Base-by-base conservation (phyloP, 257 asterid species). In the Cruciata laevipes region DNA sequence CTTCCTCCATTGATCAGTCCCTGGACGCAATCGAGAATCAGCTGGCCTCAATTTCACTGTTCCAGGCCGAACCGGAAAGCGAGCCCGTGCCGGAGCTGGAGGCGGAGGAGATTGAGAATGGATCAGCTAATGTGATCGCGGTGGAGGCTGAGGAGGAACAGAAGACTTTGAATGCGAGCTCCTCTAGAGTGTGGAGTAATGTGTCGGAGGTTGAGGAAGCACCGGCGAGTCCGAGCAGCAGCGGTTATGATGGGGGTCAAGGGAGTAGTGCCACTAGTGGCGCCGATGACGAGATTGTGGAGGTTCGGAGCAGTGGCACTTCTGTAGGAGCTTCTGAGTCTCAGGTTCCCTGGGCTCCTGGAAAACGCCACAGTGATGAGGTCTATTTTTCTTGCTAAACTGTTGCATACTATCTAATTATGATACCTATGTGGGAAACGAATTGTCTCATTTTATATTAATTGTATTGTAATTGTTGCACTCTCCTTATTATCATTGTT, bases 11-110 rank as follows among this genome's bases (percentile, higher is more conserved):
- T 65, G 99, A 90, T 74, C 96, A 78, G 71, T 88, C 97, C 14
- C 95, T 88, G 55, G 97, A 90, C 80, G 99, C 97, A 11, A 83
- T 94, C 59, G 99, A 90, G 80, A 84, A 84, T 64, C 99, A 88
- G 58, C 68, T 94, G 77, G 90, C 95, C 1, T 90, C 99, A 69
- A 90, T 94, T 69, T 87, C 99, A 20, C 79, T 90, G 81, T 72
- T 83, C 27, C 77, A 76, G 40, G 62, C 78, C 18, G 71, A 68
- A 10, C 33, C 57, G 11, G 76, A 38, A 5, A 31, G 60, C 6
- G 72, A 52, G 24, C 40, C 63, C 40, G 67, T 47, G 25, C 25
- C 21, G 16, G 61, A 27, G 33, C 44, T 10, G n/a, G 55, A 31
- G 32, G 25, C 27, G 47, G 66, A 37, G 30, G 72, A 60, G 21